Conservation (phyloP, 768 basidiomycete species). For the Lactarius vividus region DNA sequence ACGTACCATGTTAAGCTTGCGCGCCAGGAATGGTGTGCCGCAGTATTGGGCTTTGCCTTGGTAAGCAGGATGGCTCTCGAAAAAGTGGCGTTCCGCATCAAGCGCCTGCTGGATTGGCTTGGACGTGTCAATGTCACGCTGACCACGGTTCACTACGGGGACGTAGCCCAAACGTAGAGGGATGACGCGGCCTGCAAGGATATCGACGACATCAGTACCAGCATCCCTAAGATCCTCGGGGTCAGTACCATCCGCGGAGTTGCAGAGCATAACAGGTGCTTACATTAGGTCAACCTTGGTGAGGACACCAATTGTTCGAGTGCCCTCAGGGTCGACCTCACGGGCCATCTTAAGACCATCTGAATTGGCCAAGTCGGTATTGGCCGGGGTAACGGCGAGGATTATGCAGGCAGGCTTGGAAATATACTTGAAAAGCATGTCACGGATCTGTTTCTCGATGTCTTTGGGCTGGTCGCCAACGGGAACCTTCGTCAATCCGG, state of each 20-base stretch:
- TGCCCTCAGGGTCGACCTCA: conserved; percentile 96
- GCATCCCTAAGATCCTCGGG: conserved; percentile 71
- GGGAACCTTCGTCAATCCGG: conserved; percentile 92
- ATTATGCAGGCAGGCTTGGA: conserved; percentile 94
- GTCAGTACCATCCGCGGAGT: conserved; percentile 17
- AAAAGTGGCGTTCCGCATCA: conserved; percentile 88
- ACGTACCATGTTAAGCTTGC: conserved; percentile 89
- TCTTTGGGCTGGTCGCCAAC: conserved; percentile 96
- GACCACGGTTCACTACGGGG: conserved; percentile 97
- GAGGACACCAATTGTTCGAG: conserved; percentile 94
- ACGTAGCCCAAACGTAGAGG: conserved; percentile 96
- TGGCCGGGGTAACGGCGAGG: conserved; percentile 93
- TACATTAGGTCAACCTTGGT: conserved; percentile 99
- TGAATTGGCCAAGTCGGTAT: conserved; percentile 97
- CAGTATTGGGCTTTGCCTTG: conserved; percentile 94
- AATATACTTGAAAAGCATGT: conserved; percentile 96
- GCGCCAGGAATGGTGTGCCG: conserved; percentile 93
- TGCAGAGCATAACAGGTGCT: conserved; percentile 33
- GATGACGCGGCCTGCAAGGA: conserved; percentile 94
- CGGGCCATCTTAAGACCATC: conserved; percentile 95
- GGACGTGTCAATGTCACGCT: conserved; percentile 90
- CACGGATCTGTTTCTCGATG: conserved; percentile 95
- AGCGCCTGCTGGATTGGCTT: conserved; percentile 85
- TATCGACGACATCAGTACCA: conserved; percentile 98
- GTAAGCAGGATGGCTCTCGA: conserved; percentile 92